Percentiles rank a stretch among this genome's conserved stretches.
phyloP scores from a whole-genome alignment of 129 eudicot species.

The Chrysanthemum makinoi region DNA sequence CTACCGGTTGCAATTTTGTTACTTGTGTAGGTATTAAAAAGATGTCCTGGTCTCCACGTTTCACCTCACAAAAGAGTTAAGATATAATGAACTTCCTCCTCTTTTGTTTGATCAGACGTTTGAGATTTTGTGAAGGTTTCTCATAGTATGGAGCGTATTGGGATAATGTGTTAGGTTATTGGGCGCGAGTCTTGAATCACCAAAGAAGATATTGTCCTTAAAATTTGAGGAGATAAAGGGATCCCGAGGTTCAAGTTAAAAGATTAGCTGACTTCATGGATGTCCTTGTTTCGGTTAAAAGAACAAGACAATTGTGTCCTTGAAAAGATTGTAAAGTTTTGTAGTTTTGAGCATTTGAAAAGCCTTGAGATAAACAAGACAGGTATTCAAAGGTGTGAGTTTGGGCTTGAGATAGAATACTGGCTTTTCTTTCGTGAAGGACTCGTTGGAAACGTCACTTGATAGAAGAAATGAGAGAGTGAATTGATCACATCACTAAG shows the following conservation, averaged over 20 bases:
- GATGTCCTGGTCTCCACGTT: not conserved
- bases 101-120: not conserved
- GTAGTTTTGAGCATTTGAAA: not conserved
- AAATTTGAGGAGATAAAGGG: slow-evolving; percentile 10
- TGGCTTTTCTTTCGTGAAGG: too few species aligned
- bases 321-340: slow-evolving; percentile 1
- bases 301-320: too few species aligned
- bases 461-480: too few species aligned
- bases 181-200: not conserved
- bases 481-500: too few species aligned
- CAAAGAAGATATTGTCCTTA: too few species aligned
- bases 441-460: too few species aligned
- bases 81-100: not conserved
- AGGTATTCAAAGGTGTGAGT: not conserved
- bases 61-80: not conserved
- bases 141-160: too few species aligned
- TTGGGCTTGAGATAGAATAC: not conserved
- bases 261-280: slow-evolving; percentile 2
- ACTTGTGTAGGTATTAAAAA: not conserved
- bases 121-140: not conserved
- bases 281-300: too few species aligned
- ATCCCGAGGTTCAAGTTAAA: slow-evolving; percentile 1
- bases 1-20: not conserved
- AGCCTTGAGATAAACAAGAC: not conserved
- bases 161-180: not conserved